Conservation (phyloP, 257 asterid genomes). For the Mentha longifolia region DNA sequence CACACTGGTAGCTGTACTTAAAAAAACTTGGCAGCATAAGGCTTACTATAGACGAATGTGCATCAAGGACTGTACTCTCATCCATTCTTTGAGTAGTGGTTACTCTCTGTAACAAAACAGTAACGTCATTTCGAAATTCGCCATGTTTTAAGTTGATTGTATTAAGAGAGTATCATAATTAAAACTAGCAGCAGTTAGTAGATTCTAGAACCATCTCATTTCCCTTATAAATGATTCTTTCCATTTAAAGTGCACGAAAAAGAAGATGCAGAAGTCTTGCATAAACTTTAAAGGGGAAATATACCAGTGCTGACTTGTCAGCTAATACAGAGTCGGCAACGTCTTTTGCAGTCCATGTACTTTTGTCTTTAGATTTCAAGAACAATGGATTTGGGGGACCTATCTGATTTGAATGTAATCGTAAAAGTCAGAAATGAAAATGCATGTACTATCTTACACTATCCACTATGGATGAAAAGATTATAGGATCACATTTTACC, state of each 20-base stretch:
- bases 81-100: slow-evolving; percentile 84
- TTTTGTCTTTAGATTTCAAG: slow-evolving; percentile 79
- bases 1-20: neutral
- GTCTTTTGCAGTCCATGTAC: slow-evolving; percentile 83
- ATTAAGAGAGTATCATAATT: neutral
- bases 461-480: slow-evolving; percentile 11
- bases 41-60: slow-evolving; percentile 87
- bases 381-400: slow-evolving; percentile 87
- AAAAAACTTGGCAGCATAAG: slow-evolving; percentile 18
- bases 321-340: slow-evolving; percentile 91
- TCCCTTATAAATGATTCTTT: neutral
- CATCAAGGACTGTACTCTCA: slow-evolving; percentile 93
- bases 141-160: neutral
- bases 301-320: slow-evolving; percentile 95
- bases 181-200: neutral
- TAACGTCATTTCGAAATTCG: slow-evolving; percentile 24
- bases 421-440: slow-evolving; percentile 30
- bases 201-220: neutral
- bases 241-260: neutral
- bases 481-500: slow-evolving; percentile 54
- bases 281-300: slow-evolving; percentile 12
- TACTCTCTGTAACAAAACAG: slow-evolving; percentile 66
- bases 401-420: slow-evolving; percentile 55
- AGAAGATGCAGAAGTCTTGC: slow-evolving; percentile 9
- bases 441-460: neutral